Conservation (phyloP, 257 asterid genomes). For the Agastache rugosa region DNA sequence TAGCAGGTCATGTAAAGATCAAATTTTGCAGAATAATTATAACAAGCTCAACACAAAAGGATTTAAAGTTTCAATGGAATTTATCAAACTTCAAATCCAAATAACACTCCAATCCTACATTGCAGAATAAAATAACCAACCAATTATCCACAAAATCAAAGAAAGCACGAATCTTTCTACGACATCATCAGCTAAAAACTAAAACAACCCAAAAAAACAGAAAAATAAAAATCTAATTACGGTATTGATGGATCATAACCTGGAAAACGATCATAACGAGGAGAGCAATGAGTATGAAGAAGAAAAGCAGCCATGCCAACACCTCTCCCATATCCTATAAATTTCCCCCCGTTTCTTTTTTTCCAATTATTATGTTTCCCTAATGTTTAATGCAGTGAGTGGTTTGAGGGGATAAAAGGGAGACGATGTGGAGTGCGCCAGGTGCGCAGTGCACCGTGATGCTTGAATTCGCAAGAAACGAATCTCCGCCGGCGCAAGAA, state of each 20-base stretch:
- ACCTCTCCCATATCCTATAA: conserved; percentile 61
- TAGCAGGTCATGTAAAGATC: background rate
- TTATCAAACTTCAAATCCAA: conserved; percentile 10
- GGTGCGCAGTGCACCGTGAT: conserved; percentile 44
- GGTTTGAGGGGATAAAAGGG: conserved; percentile 17
- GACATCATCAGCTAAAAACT: background rate
- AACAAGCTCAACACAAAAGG: background rate
- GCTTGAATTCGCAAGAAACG: conserved; percentile 43
- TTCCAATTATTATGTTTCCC: background rate
- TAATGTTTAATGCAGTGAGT: background rate
- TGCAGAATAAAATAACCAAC: background rate
- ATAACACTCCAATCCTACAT: background rate
- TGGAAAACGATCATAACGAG: conserved; percentile 76
- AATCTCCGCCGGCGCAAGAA: conserved; percentile 32
- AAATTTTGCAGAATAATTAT: background rate
- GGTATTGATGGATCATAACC: conserved; percentile 48
- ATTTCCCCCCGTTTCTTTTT: background rate
- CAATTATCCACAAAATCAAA: conserved; percentile 20
- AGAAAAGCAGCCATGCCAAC: conserved; percentile 83
- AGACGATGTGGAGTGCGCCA: conserved; percentile 39
- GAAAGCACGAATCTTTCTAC: background rate
- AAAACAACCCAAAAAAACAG: background rate
- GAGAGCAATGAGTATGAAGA: conserved; percentile 70
- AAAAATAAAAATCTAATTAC: background rate
- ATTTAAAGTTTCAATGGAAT: background rate